Evolutionary conservation across 768 basidiomycete species (phyloP), one percentile per base, ranked within the genome.

Genomic region (Cytidiella melzeri): DNA sequence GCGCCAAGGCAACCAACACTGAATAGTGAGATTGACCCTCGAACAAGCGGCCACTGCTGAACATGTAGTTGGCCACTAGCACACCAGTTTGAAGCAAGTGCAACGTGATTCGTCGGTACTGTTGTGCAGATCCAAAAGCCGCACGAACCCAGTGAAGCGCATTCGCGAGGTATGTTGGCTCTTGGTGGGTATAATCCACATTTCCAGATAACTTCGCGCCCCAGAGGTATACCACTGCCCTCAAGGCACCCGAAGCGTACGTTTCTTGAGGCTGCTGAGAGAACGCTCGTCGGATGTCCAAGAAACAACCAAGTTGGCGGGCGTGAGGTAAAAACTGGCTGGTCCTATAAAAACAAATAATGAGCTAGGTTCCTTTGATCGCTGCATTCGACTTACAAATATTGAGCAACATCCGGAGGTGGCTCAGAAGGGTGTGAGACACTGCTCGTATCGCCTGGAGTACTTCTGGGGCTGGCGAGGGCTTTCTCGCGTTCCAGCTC

Each of bases 381-480:
- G n/a, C n/a, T n/a, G 15, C 24, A 15, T 19, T 6, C 13, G 34
- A 45, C 54, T 30, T 21, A 55, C 54, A 55, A 19, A 34, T 24
- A 26, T 34, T 42, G 43, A 15, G 36, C 44, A 38, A 47, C 43
- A 9, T 47, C 21, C 7, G 24, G 38, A 15, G 53, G 49, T 2
- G 48, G 51, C 26, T 49, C 43, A 15, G 47, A 20, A 40, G 43
- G 19, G 21, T 48, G 48, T 30, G 39, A 25, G 15, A 19, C 20
- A 15, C 19, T 26, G 23, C 43, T 27, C 5, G 43, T 4, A 36
- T 42, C 13, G 21, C 10, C 24, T 10, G 50, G n/a, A 13, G 44
- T n/a, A n/a, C 62, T 61, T 84, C 77, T 6, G 83, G 84, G 59
- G 83, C 79, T 56, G 79, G 76, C n/a, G n/a, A n/a, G n/a, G n/a